Evolutionary conservation across 2,329 filamentous ascomycete genomes (phyloP).

Genomic region (Apiospora kogelbergensis): DNA sequence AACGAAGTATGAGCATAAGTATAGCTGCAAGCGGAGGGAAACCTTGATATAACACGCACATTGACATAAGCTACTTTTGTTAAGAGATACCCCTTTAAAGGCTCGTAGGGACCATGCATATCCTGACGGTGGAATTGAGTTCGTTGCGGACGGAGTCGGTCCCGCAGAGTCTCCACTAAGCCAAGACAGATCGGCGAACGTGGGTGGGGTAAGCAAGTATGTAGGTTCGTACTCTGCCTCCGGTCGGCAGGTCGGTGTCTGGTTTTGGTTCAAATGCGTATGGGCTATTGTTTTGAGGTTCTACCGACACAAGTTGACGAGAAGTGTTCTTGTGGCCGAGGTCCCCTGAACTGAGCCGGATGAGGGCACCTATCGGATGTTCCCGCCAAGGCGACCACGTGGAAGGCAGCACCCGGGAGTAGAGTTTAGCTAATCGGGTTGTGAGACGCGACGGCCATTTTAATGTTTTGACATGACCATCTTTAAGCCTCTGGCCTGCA

Average conservation of each 20-base stretch:
- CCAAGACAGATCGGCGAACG: too few species aligned
- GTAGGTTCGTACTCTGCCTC: background rate
- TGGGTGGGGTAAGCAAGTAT: too few species aligned
- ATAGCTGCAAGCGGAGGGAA: too few species aligned
- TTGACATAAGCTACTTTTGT: too few species aligned
- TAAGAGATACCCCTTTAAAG: too few species aligned
- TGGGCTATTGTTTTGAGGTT: background rate
- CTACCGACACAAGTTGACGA: background rate
- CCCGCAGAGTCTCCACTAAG: too few species aligned
- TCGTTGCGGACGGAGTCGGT: too few species aligned
- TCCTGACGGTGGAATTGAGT: too few species aligned
- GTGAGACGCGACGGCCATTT: background rate
- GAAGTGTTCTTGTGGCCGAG: background rate
- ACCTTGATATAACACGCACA: too few species aligned
- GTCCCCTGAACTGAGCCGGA: background rate
- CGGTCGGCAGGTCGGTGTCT: background rate
- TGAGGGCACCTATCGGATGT: conserved; percentile 1
- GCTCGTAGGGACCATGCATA: background rate
- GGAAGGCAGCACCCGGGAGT: background rate
- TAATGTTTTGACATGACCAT: conserved; percentile 2
- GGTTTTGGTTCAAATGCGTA: background rate
- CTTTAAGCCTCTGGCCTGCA: background rate
- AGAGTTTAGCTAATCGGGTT: background rate
- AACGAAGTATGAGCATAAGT: too few species aligned
- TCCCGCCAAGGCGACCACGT: background rate